Evolutionary conservation across 1,284 basidiomycete genomes (phyloP).

Genomic region (Kwoniella shivajii): DNA sequence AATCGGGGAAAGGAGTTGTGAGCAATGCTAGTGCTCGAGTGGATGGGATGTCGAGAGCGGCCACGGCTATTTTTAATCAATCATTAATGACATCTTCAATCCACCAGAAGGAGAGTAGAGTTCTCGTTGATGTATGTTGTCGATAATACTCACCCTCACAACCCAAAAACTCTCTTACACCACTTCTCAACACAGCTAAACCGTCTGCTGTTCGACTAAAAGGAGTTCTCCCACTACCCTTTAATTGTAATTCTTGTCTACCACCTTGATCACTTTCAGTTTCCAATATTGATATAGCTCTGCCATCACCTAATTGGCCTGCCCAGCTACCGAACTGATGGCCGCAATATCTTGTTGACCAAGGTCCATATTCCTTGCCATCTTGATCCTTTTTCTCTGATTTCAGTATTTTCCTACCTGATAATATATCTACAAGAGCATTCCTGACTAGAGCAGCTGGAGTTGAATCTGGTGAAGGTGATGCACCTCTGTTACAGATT

Average conservation of each 20-base stretch:
- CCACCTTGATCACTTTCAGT: conserved; percentile 67
- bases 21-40: conserved; percentile 84
- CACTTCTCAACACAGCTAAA: conserved; percentile 86
- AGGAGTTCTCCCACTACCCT: conserved; percentile 90
- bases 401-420: conserved; percentile 74
- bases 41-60: conserved; percentile 83
- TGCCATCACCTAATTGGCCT: conserved; percentile 94
- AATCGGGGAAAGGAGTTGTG: conserved; percentile 63
- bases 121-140: too few relatives aligned
- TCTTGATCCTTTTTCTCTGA: conserved; percentile 48
- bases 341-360: conserved; percentile 79
- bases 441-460: conserved; percentile 57
- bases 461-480: conserved; percentile 19
- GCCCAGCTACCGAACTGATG: conserved; percentile 95
- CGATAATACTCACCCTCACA: conserved; percentile 78
- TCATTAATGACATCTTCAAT: too few relatives aligned
- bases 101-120: background rate
- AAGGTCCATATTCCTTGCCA: conserved; percentile 68
- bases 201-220: conserved; percentile 91
- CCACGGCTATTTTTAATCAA: conserved; percentile 65
- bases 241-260: conserved; percentile 84
- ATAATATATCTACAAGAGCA: conserved; percentile 76
- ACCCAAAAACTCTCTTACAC: conserved; percentile 86
- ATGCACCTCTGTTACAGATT: conserved; percentile 23
- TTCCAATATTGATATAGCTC: conserved; percentile 82